Evolutionary conservation across 2,329 filamentous ascomycete species (phyloP).

Genomic region (Metarhizium anisopliae): DNA sequence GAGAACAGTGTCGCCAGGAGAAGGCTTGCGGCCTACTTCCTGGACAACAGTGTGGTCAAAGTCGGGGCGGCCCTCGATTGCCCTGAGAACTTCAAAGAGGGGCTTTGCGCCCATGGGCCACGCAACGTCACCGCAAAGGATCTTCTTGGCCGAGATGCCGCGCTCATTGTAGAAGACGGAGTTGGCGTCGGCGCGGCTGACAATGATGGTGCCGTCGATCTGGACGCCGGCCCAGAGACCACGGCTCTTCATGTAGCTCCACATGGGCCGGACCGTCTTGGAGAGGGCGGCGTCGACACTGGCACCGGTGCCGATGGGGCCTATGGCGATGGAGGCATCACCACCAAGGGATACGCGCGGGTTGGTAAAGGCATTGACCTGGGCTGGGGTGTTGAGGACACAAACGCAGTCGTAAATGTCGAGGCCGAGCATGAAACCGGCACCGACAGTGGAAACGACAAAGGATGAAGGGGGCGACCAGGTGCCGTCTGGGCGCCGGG

Average conservation of each 20-base stretch:
- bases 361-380: conserved; percentile 59
- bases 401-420: conserved; percentile 72
- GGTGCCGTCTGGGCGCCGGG: conserved; percentile 44
- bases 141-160: conserved; percentile 26
- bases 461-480: conserved; percentile 71
- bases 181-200: conserved; percentile 71
- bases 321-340: conserved; percentile 58
- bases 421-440: conserved; percentile 63
- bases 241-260: conserved; percentile 73
- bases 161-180: conserved; percentile 63
- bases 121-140: conserved; percentile 27
- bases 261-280: conserved; percentile 49
- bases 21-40: conserved; percentile 14
- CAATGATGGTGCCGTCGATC: conserved; percentile 71
- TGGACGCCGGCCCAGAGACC: conserved; percentile 73
- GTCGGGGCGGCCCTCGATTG: conserved; percentile 24
- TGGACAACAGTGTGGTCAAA: conserved; percentile 18
- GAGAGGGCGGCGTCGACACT: conserved; percentile 35
- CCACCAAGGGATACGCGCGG: conserved; percentile 60
- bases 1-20: conserved; percentile 11
- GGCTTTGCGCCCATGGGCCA: conserved; percentile 30
- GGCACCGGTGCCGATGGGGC: conserved; percentile 50
- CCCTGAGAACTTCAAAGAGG: conserved; percentile 29
- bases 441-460: conserved; percentile 58
- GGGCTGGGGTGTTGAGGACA: conserved; percentile 61